A percentile compares a stretch with the other conserved stretches of the same genome.
Conservation (phyloP, 2,329 filamentous ascomycete genomes). For the Cadophora sp. region DNA sequence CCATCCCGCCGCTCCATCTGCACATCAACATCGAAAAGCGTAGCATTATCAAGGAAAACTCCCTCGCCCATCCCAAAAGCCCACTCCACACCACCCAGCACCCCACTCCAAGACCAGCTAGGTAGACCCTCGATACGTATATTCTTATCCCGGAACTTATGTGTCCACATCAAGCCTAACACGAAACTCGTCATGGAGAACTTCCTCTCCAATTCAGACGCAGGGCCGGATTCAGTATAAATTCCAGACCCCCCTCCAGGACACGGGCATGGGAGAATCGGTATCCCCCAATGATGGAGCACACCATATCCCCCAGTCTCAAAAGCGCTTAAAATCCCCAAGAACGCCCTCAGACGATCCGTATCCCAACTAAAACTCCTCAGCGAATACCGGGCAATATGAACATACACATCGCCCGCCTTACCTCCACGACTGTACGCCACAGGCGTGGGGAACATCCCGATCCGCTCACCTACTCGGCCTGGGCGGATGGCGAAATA, state of each 20-base stretch:
- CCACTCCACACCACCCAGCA: not conserved
- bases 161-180: not conserved
- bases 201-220: not conserved
- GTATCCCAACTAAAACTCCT: not conserved
- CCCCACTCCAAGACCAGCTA: constrained; percentile 11
- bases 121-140: not conserved
- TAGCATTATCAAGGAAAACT: not conserved
- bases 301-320: constrained; percentile 1
- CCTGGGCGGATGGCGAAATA: constrained; percentile 1
- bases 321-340: constrained; percentile 14
- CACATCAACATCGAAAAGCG: not conserved
- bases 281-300: constrained; percentile 13
- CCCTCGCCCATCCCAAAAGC: not conserved
- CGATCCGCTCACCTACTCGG: not conserved
- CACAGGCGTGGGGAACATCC: constrained; percentile 7
- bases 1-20: not conserved
- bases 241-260: too few species aligned
- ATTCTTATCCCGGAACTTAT: not conserved
- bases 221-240: not conserved
- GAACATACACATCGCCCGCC: constrained; percentile 4
- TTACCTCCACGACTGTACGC: not conserved
- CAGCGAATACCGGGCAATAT: constrained; percentile 11
- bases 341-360: constrained; percentile 15
- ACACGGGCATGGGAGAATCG: constrained; percentile 2
- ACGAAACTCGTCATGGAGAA: not conserved